Base-by-base conservation (phyloP, 2,329 filamentous ascomycete species). In the Gliomastix tumulicola region DNA sequence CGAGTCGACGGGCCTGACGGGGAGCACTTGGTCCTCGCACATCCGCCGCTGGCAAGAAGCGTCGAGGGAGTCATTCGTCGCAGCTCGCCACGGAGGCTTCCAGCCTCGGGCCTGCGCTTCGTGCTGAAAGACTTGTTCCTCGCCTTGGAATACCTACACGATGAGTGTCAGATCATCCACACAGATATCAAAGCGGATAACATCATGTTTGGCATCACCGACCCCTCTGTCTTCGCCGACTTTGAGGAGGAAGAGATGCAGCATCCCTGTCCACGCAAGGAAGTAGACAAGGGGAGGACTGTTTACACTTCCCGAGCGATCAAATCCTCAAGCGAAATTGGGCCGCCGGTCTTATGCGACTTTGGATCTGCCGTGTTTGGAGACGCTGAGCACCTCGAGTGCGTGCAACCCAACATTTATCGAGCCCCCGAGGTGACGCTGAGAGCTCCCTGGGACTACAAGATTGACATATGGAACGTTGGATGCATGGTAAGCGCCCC, bases 391-490 rank as follows among this genome's bases (percentile, higher is more conserved):
- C 62, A 66, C 36, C 23, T 27, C 5, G 51, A 59, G 7, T 54
- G 62, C 28, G 45, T 63, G 2, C 64, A 68, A 39, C 65, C 65
- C 1, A 43, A 57, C 12, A 41, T 61, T 8, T 68, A 68, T 44
- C 46, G 65, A 32, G 52, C 59, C 2, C 62, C 62, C 0, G 63
- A 76, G 41, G 66, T 74, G 8, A 69, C 74, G 6, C 39, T 75
- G 1, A 45, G 57, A 45, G 53, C 45, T 4, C 57, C 60, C 2
- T 75, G 69, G 70, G 52, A 53, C 0, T 68, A 63, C 35, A 53
- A 57, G 15, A 54, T 69, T 12, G 69, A 76, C 49, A 66, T 76
- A 36, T 76, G 70, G 70, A 71, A 68, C 38, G 56, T 59, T 4
- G 69, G 68, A 8, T 66, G 62, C 37, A 62, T 74, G 69, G 67